phyloP scores from a whole-genome alignment of 2,329 filamentous ascomycete species.

The Colletotrichum musicola region DNA sequence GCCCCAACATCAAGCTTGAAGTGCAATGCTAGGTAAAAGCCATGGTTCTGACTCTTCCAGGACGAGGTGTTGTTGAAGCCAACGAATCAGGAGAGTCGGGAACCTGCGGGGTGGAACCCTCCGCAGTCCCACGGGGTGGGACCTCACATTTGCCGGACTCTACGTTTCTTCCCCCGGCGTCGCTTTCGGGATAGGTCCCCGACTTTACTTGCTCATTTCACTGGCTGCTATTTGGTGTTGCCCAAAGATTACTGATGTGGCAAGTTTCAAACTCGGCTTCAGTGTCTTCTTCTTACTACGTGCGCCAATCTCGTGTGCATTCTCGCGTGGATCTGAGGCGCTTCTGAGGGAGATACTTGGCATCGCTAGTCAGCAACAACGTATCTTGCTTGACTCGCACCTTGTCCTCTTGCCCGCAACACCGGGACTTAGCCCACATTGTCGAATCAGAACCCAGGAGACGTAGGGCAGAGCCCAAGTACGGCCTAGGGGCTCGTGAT shows the following conservation, averaged over 20 bases:
- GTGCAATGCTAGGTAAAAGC: neutral
- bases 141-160: neutral
- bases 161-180: neutral
- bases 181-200: neutral
- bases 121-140: constrained; percentile 22
- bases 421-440: too few species aligned
- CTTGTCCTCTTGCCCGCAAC: too few species aligned
- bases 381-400: too few species aligned
- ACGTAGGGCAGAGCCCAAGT: too few species aligned
- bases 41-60: neutral
- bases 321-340: neutral
- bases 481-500: too few species aligned
- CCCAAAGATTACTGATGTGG: neutral
- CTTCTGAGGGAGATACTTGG: too few species aligned
- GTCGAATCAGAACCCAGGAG: too few species aligned
- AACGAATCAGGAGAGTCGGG: constrained; percentile 2
- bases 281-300: too few species aligned
- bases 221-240: neutral
- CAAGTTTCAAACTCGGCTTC: neutral
- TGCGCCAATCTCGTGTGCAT: neutral
- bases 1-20: neutral
- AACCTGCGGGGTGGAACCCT: constrained; percentile 26
- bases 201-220: neutral
- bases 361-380: too few species aligned
- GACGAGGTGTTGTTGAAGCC: constrained; percentile 1